Percentiles rank a stretch among this genome's conserved stretches.
phyloP scores from a whole-genome alignment of 495 filamentous ascomycete genomes.

The Parmelia sp. region DNA sequence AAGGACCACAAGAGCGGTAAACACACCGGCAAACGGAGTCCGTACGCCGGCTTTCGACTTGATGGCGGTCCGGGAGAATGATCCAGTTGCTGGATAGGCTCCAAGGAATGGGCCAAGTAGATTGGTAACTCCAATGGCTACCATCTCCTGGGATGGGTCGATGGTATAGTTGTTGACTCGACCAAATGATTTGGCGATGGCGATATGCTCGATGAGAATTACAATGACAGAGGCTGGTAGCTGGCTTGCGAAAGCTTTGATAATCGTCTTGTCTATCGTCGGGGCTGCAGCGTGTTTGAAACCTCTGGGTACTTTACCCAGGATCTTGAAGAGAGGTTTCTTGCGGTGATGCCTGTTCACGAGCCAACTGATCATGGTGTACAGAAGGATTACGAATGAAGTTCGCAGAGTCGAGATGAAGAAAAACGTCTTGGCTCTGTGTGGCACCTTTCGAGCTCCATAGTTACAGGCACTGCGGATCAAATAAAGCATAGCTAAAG shows the following conservation, averaged over 20 bases:
- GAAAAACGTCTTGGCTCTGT: constrained; percentile 71
- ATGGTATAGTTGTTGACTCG: constrained; percentile 98
- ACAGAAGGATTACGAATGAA: constrained; percentile 87
- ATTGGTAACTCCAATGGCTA: constrained; percentile 90
- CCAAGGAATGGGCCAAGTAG: constrained; percentile 90
- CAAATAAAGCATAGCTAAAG: constrained; percentile 73
- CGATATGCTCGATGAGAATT: constrained; percentile 88
- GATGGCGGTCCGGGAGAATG: constrained; percentile 95
- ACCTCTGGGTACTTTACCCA: constrained; percentile 72
- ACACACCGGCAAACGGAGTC: constrained; percentile 85
- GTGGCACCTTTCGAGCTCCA: constrained; percentile 61
- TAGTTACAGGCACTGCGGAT: constrained; percentile 66
- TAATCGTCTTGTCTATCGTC: constrained; percentile 54
- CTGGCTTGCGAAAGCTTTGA: constrained; percentile 54
- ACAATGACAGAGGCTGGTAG: constrained; percentile 85
- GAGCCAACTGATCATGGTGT: constrained; percentile 85
- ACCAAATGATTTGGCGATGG: constrained; percentile 98
- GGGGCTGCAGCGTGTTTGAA: constrained; percentile 82
- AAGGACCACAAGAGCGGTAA: constrained; percentile 82
- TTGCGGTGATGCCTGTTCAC: constrained; percentile 57
- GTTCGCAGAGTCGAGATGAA: constrained; percentile 84
- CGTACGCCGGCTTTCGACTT: constrained; percentile 96
- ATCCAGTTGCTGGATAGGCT: constrained; percentile 89
- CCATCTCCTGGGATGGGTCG: constrained; percentile 91
- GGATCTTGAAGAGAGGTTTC: constrained; percentile 53